Conservation (phyloP, 2,329 filamentous ascomycete species). For the Sarocladiaceae sp. region DNA sequence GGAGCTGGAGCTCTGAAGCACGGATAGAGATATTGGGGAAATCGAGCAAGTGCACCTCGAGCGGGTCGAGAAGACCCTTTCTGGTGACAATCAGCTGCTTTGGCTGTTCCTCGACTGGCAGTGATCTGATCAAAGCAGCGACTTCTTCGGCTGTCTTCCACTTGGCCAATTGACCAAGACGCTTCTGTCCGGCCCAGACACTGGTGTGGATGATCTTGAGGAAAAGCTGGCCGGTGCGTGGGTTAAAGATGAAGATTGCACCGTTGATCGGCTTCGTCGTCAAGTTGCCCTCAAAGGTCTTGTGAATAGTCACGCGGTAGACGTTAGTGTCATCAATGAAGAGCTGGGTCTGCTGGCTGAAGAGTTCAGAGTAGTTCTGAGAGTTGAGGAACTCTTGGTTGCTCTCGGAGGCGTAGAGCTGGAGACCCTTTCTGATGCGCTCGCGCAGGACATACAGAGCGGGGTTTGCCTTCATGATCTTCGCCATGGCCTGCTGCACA, state of each 20-base stretch:
- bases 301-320: conserved; percentile 98
- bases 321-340: conserved; percentile 99
- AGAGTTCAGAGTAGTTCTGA: conserved; percentile 97
- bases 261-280: conserved; percentile 99
- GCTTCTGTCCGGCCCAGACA: conserved; percentile 98
- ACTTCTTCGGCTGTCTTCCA: conserved; percentile 99
- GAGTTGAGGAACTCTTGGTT: conserved; percentile 99
- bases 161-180: conserved; percentile 94
- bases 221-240: conserved; percentile 95
- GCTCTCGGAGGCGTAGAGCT: conserved; percentile 95
- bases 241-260: conserved; percentile 99
- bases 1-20: conserved; percentile 90
- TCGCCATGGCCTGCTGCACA: conserved; percentile 96
- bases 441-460: conserved; percentile 93
- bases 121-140: conserved; percentile 86
- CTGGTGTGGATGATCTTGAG: conserved; percentile 99
- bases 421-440: conserved; percentile 96
- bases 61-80: conserved; percentile 92
- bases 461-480: conserved; percentile 99
- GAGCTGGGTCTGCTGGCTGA: conserved; percentile 97
- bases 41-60: conserved; percentile 94
- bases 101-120: conserved; percentile 96
- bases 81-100: conserved; percentile 98
- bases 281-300: conserved; percentile 98
- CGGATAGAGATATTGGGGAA: conserved; percentile 99